Base-by-base conservation (phyloP, 352 stramenopile species). In the Phytophthora hybrid region DNA sequence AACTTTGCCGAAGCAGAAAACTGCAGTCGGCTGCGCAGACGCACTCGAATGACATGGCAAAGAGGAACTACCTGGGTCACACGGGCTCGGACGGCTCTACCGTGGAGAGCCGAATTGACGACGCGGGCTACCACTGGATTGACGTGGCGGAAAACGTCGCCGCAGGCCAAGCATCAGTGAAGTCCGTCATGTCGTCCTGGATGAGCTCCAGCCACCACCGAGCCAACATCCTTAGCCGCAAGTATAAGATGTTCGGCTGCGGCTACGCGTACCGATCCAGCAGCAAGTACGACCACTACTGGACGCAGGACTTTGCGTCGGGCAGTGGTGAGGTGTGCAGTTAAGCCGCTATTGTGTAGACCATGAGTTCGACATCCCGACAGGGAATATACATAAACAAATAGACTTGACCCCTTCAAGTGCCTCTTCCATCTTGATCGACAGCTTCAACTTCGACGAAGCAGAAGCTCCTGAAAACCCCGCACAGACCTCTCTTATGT, bases 91-190 rank as follows among this genome's bases (percentile, higher is more conserved):
- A 78, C 46, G 82, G 81, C 5, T 89, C 81, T 16, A 84, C 75
- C 7, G 79, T 85, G 69, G 26, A 32, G 9, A 66, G 61, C 37
- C 85, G 85, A 46, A 73, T 90, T 39, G 76, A 31, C 66, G 71
- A 59, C 34, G 62, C 74, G 13, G 67, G 74, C 0, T 91, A 85
- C 63, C 63, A 66, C 19, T 88, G 78, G 63, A 74, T 37, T 29
- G 76, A 37, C 34, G 62, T 84, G 16, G 80, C 69, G 1, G 84
- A 92, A 71, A 92, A 92, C 72, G 73, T 89, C 5, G 84, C 82
- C 5, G 79, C 79, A 3, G 84, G 82, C 1, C 81, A 89, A 53
- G n/a, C 53, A 3, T 70, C 78, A 19, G 79, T 90, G 44, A 58
- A 47, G 16, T 60, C 16, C 13, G 84, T 90, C 4, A 76, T 91